Evolutionary conservation across 2,329 filamentous ascomycete genomes (phyloP), one percentile per base, ranked within the genome.

Genomic region (Fusarium avenaceum): DNA sequence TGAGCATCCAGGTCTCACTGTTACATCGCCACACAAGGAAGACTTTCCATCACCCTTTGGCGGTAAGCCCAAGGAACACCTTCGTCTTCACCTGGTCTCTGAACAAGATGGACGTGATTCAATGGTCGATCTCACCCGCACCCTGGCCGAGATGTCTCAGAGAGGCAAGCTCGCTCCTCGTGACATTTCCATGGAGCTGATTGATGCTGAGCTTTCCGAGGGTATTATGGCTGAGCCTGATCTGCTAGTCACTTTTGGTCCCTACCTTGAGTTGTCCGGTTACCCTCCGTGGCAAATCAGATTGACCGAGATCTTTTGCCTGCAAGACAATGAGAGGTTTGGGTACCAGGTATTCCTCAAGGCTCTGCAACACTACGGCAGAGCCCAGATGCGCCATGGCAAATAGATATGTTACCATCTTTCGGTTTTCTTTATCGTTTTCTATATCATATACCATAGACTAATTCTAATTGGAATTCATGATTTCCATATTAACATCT

Each of bases 211-310:
- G 80, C 86, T 99, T 50, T 91, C 83, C 15, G 87, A 90, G 75
- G 87, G 86, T 51, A 89, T 97, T 63, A 96, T 96, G 86, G 85
- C 87, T 11, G 95, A 99, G 80, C 96, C 96, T 3, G 94, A 98
- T 77, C 83, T 99, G 15, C 82, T 99, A 60, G 87, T 99, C 55
- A 82, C 97, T 10, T 99, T 99, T 77, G 89, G 91, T 2, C 92
- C 94, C 6, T 88, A 89, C 49, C 89, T 98, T 54, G 90, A 94
- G 76, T 81, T 99, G 44, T 90, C 93, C 54, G 94, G 96, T 11
- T 99, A 98, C 77, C 96, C 96, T 11, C 96, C 96, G 1, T 99
- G 96, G 96, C 96, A 97, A 80, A 87, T 98, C 65, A 88, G 96
- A 43, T 82, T 99, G 76, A 97, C 94, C 0, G 96, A 99, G 83